Percentiles rank a stretch among this genome's conserved stretches.
Evolutionary conservation across 441 rosid genomes (phyloP).

Genomic region (Jatropha multifida): DNA sequence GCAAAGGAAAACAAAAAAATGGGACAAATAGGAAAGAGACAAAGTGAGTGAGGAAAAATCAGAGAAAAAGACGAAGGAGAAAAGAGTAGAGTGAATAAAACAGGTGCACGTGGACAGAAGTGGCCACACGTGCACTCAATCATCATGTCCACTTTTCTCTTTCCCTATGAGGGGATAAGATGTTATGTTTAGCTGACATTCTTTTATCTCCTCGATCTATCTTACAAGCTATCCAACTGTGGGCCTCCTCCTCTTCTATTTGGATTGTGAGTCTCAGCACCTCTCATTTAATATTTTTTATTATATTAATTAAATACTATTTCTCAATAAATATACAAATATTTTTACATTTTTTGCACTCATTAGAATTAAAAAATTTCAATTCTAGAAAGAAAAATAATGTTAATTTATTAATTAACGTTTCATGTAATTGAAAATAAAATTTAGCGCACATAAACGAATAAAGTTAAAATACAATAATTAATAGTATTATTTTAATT

Average conservation of each 20-base stretch:
- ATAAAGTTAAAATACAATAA: too few species aligned
- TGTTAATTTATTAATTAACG: too few species aligned
- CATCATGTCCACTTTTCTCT: constrained; percentile 26
- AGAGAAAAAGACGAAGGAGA: constrained; percentile 22
- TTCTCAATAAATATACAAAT: too few species aligned
- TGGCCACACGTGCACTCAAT: constrained; percentile 53
- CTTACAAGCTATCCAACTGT: neutral
- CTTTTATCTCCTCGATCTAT: neutral
- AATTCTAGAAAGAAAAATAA: too few species aligned
- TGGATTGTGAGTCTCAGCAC: too few species aligned
- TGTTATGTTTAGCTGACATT: neutral
- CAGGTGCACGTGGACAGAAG: constrained; percentile 44
- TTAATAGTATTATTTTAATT: too few species aligned
- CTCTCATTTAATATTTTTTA: too few species aligned
- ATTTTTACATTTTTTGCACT: too few species aligned
- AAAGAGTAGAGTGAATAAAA: constrained; percentile 38
- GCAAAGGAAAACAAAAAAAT: constrained; percentile 7
- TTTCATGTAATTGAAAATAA: too few species aligned
- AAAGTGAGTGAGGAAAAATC: constrained; percentile 17
- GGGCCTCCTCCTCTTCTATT: neutral
- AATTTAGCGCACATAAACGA: too few species aligned
- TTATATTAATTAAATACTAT: too few species aligned
- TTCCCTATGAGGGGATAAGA: neutral
- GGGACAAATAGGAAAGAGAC: constrained; percentile 15
- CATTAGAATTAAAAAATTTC: too few species aligned